A percentile compares a stretch with the other conserved stretches of the same genome.
Evolutionary conservation across 1,139 yeast genomes (phyloP).

Genomic region (Yamadazyma atlantica): DNA sequence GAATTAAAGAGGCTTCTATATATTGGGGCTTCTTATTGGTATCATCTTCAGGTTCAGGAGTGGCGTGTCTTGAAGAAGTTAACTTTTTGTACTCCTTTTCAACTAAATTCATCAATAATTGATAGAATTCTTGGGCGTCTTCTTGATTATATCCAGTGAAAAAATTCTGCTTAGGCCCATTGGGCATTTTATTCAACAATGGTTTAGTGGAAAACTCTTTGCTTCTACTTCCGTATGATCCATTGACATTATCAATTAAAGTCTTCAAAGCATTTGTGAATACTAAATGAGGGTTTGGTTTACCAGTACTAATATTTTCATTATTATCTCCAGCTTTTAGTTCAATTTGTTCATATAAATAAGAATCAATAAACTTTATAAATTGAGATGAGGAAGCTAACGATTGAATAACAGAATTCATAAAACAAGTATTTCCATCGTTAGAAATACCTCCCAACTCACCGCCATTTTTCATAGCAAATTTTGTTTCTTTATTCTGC

Average conservation of each 20-base stretch:
- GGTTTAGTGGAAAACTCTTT: conserved; percentile 68
- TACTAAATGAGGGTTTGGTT: conserved; percentile 35
- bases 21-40: conserved; percentile 15
- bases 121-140: conserved; percentile 94
- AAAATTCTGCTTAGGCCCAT: conserved; percentile 74
- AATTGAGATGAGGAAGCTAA: conserved; percentile 74
- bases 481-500: conserved; percentile 28
- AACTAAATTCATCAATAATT: conserved; percentile 67
- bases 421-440: conserved; percentile 92
- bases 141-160: conserved; percentile 86
- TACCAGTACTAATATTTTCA: conserved; percentile 21
- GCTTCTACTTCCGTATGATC: conserved; percentile 50
- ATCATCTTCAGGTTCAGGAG: conserved; percentile 24
- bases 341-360: conserved; percentile 26
- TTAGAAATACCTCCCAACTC: conserved; percentile 81
- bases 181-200: conserved; percentile 69
- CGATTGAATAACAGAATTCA: conserved; percentile 86
- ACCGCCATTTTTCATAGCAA: conserved; percentile 60
- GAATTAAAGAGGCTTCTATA: conserved; percentile 22
- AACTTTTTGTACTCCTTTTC: conserved; percentile 59
- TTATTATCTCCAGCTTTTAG: conserved; percentile 10
- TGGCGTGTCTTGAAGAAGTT: conserved; percentile 7
- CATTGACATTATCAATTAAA: conserved; percentile 55
- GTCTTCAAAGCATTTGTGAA: conserved; percentile 56
- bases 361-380: conserved; percentile 53